Evolutionary conservation across 345 rosid genomes (phyloP), one percentile per base, ranked within the genome.

Genomic region (Clausena lansium): DNA sequence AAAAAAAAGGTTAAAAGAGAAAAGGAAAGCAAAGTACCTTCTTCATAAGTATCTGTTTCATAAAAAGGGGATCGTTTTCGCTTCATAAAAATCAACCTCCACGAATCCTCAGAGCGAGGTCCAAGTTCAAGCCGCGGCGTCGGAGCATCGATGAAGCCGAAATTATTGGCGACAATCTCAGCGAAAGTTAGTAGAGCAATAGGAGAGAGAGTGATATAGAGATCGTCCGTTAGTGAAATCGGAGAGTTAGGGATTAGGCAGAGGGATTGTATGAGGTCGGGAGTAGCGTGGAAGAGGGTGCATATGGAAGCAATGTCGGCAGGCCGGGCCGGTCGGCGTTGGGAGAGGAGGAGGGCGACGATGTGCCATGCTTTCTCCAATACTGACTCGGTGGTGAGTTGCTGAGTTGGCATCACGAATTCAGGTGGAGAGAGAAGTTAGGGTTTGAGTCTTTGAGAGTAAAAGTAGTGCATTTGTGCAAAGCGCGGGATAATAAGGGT

Each of bases 291-390:
- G 80, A 90, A 86, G 60, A 83, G 81, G 25, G 71, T 61, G 84
- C 90, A 87, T 17, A 63, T 79, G 15, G 85, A 75, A 6, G 87
- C 85, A 78, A 91, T 85, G 11, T 83, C 84, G 3, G 64, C 66
- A 14, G 82, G 87, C 22, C 79, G 69, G n/a, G 83, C 67, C 4
- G 93, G 87, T 54, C 82, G 83, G 83, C 92, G 90, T 62, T 85
- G 55, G 55, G 86, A 84, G 69, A 90, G 77, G 78, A 91, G 79
- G 73, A 86, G 82, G 7, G 86, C 80, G 55, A 86, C 71, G 47
- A 91, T 61, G 83, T 87, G 88, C 92, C 93, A 90, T 52, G 93
- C 90, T 78, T 88, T 85, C 25, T 86, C 84, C n/a, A 70, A 73
- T 0, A 58, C 76, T 30, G 78, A 72, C 5, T 69, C 77, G 35